Conservation (phyloP, 352 stramenopile genomes). For the Hyaloperonospora brassicae region DNA sequence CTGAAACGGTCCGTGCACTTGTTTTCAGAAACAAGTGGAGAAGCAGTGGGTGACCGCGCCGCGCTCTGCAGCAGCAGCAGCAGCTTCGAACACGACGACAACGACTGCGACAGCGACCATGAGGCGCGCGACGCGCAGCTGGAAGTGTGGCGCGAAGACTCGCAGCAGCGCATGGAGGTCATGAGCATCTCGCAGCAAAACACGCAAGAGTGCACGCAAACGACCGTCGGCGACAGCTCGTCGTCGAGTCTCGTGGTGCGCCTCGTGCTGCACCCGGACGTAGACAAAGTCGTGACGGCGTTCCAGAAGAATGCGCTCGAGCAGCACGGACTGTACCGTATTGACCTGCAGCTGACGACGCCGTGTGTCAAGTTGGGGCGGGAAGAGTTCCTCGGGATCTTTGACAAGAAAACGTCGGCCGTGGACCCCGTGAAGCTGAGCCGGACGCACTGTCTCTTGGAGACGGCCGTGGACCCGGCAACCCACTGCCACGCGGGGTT, state of each 20-base stretch:
- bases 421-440: conserved; percentile 64
- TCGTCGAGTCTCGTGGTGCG: conserved; percentile 42
- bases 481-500: conserved; percentile 40
- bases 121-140: conserved; percentile 23
- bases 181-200: conserved; percentile 72
- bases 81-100: background rate
- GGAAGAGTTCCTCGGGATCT: conserved; percentile 46
- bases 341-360: conserved; percentile 50
- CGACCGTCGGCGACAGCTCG: conserved; percentile 50
- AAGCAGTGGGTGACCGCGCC: background rate
- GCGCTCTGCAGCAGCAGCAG: background rate
- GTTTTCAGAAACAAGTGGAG: conserved; percentile 4
- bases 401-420: conserved; percentile 45
- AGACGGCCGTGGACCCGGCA: conserved; percentile 37
- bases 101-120: background rate
- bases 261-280: conserved; percentile 56
- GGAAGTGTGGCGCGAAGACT: conserved; percentile 33
- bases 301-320: conserved; percentile 51
- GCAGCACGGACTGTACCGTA: conserved; percentile 42
- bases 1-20: conserved; percentile 12
- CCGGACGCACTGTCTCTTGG: conserved; percentile 50
- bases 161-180: conserved; percentile 54
- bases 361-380: conserved; percentile 41
- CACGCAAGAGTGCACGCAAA: conserved; percentile 63
- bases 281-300: conserved; percentile 47